Evolutionary conservation across 2,329 filamentous ascomycete species (phyloP).

Genomic region (Zalaria sp.): DNA sequence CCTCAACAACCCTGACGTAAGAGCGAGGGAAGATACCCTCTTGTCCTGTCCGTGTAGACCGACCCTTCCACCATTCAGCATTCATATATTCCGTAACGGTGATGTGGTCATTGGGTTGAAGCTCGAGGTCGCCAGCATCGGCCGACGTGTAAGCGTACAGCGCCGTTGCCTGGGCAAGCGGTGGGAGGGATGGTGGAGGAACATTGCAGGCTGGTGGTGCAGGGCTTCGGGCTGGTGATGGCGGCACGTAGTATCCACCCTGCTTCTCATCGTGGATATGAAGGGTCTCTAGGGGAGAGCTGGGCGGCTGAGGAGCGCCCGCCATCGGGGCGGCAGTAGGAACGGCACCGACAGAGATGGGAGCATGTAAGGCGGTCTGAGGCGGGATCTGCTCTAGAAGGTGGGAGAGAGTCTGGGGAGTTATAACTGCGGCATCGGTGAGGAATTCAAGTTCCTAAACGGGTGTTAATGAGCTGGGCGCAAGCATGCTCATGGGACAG

Average conservation of each 20-base stretch:
- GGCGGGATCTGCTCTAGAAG: slow-evolving; percentile 63
- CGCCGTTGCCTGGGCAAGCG: slow-evolving; percentile 62
- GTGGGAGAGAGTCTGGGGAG: slow-evolving; percentile 57
- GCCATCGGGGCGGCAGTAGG: slow-evolving; percentile 11
- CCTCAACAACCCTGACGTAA: slow-evolving; percentile 63
- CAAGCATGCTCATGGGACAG: slow-evolving; percentile 13
- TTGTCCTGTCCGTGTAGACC: slow-evolving; percentile 64
- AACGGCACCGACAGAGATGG: slow-evolving; percentile 21
- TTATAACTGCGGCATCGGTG: slow-evolving; percentile 67
- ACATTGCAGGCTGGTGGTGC: slow-evolving; percentile 41
- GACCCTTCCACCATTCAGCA: slow-evolving; percentile 90
- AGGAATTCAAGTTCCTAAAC: slow-evolving; percentile 78
- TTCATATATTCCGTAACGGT: slow-evolving; percentile 88
- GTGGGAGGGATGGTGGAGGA: slow-evolving; percentile 25
- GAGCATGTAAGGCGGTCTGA: slow-evolving; percentile 44
- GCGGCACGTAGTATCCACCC: slow-evolving; percentile 20
- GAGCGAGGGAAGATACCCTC: slow-evolving; percentile 93
- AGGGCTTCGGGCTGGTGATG: slow-evolving; percentile 26
- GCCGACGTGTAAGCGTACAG: slow-evolving; percentile 71
- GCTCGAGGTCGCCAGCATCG: slow-evolving; percentile 67
- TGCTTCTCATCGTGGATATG: slow-evolving; percentile 22
- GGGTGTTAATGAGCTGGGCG: slow-evolving; percentile 8
- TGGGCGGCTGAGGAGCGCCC: slow-evolving; percentile 13
- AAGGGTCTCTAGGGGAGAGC: slow-evolving; percentile 19
- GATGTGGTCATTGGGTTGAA: slow-evolving; percentile 69